Conservation (phyloP, 345 rosid genomes). For the Hibiscus tridactylites region DNA sequence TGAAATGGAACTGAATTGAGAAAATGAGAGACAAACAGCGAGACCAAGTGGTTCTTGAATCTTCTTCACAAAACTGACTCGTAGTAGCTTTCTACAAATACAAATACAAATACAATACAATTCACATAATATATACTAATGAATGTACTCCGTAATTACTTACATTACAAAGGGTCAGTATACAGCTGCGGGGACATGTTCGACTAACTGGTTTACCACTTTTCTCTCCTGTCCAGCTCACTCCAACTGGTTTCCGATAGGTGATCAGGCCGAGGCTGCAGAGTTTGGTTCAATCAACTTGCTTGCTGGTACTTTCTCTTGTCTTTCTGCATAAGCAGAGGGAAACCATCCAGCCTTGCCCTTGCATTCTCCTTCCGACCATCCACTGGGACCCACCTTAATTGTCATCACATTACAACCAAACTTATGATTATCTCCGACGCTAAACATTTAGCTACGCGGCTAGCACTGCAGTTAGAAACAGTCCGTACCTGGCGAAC, state of each 20-base stretch:
- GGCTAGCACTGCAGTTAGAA: background rate
- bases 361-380: conserved; percentile 88
- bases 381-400: conserved; percentile 76
- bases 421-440: background rate
- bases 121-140: background rate
- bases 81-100: background rate
- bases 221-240: too few relatives aligned
- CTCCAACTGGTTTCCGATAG: background rate
- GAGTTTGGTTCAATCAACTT: conserved; percentile 32
- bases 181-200: background rate
- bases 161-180: background rate
- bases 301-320: conserved; percentile 54
- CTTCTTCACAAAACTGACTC: background rate
- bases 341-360: conserved; percentile 94
- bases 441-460: background rate
- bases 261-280: background rate
- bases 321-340: conserved; percentile 59
- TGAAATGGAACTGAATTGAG: too few relatives aligned
- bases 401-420: background rate
- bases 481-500: conserved; percentile 59
- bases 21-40: background rate
- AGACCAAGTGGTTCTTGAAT: background rate
- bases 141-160: background rate
- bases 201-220: background rate
- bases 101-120: background rate